Evolutionary conservation across 208 protist genomes (phyloP).

Genomic region (Crithidia acanthocephali): DNA sequence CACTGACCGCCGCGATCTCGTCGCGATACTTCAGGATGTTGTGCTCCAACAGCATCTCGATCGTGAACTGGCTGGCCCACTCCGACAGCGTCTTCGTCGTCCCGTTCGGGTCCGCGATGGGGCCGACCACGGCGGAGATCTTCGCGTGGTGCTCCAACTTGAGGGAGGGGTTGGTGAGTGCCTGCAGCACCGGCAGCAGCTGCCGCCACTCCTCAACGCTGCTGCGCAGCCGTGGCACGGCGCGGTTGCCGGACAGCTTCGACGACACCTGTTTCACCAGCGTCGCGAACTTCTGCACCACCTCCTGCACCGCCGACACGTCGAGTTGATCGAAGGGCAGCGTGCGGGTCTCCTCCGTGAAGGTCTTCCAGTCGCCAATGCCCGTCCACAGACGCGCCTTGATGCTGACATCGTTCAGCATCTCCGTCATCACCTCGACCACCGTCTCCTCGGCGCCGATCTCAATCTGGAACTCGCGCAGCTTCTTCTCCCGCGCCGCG

Average conservation of each 20-base stretch:
- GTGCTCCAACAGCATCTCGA: constrained; percentile 90
- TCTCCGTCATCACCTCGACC: constrained; percentile 91
- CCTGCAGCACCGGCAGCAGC: constrained; percentile 91
- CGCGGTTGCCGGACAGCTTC: constrained; percentile 82
- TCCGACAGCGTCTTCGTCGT: constrained; percentile 70
- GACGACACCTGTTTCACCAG: constrained; percentile 92
- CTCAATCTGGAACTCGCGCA: constrained; percentile 87
- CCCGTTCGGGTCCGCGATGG: constrained; percentile 62
- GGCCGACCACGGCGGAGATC: constrained; percentile 80
- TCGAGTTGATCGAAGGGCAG: constrained; percentile 85
- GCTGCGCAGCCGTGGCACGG: constrained; percentile 80
- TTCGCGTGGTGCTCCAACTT: constrained; percentile 85
- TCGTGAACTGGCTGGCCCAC: constrained; percentile 83
- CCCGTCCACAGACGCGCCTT: constrained; percentile 89
- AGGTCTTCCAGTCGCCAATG: constrained; percentile 85
- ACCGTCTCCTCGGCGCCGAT: constrained; percentile 92
- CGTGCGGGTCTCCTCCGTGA: constrained; percentile 62
- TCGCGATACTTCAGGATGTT: constrained; percentile 89
- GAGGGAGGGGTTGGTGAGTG: constrained; percentile 94
- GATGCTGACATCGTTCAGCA: constrained; percentile 92
- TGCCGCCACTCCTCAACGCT: constrained; percentile 95
- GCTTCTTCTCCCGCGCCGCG: constrained; percentile 85
- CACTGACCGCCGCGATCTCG: constrained; percentile 93
- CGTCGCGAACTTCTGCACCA: constrained; percentile 86
- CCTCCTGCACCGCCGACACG: constrained; percentile 72